A percentile compares a stretch with the other conserved stretches of the same genome.
phyloP scores from a whole-genome alignment of 2,329 filamentous ascomycete species.

The Fonsecaea pedrosoi region DNA sequence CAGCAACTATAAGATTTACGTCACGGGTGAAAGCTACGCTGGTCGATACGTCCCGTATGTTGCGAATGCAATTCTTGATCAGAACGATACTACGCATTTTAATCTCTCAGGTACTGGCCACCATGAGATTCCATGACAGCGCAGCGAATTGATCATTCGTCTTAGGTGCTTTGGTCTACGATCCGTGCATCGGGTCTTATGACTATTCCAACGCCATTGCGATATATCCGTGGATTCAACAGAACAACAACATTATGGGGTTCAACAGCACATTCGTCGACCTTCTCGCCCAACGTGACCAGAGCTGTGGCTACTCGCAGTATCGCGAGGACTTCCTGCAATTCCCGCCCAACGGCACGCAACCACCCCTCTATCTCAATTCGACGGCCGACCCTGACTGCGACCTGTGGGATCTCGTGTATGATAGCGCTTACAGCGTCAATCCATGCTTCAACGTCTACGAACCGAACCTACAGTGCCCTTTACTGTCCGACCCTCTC shows the following conservation, averaged over 20 bases:
- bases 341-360: constrained; percentile 35
- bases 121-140: not conserved
- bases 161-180: constrained; percentile 33
- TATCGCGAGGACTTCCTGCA: constrained; percentile 35
- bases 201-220: constrained; percentile 26
- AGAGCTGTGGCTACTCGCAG: constrained; percentile 32
- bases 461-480: constrained; percentile 74
- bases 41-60: constrained; percentile 61
- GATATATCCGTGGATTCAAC: constrained; percentile 29
- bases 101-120: constrained; percentile 54
- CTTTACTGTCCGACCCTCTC: constrained; percentile 70
- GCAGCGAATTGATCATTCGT: not conserved
- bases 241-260: constrained; percentile 36
- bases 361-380: constrained; percentile 34
- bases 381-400: constrained; percentile 32
- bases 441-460: constrained; percentile 85
- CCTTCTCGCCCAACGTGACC: constrained; percentile 27
- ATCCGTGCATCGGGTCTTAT: constrained; percentile 36
- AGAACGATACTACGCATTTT: constrained; percentile 57
- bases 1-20: constrained; percentile 59
- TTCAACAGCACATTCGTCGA: constrained; percentile 33
- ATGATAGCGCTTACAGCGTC: constrained; percentile 30
- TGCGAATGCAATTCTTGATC: constrained; percentile 34
- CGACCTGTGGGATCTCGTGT: constrained; percentile 44
- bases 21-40: constrained; percentile 63